A percentile compares a stretch with the other conserved stretches of the same genome.
Conservation (phyloP, 805 yeast genomes). For the Saccharomycopsis amapae region DNA sequence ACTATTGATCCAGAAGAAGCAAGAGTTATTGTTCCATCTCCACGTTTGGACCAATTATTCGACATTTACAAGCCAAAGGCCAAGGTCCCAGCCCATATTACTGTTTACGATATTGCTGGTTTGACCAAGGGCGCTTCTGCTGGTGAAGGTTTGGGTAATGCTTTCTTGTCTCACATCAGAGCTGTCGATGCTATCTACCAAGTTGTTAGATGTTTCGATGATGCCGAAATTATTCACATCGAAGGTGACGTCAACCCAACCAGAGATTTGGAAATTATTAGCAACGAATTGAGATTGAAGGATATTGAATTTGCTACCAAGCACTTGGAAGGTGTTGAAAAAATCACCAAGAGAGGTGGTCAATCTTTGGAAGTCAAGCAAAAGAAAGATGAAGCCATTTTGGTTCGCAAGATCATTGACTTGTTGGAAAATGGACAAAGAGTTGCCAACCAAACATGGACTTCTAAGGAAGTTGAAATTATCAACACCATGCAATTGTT, state of each 20-base stretch:
- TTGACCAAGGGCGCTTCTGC: slow-evolving; percentile 93
- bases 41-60: slow-evolving; percentile 72
- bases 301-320: slow-evolving; percentile 93
- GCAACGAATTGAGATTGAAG: slow-evolving; percentile 87
- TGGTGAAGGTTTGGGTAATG: slow-evolving; percentile 98
- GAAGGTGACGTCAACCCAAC: slow-evolving; percentile 95
- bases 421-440: slow-evolving; percentile 79
- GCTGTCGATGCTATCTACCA: slow-evolving; percentile 98
- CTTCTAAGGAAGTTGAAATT: slow-evolving; percentile 81
- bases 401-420: slow-evolving; percentile 66
- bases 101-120: slow-evolving; percentile 96
- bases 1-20: slow-evolving; percentile 99
- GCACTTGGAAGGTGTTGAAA: slow-evolving; percentile 70
- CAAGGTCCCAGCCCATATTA: slow-evolving; percentile 85
- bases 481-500: slow-evolving; percentile 81
- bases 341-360: slow-evolving; percentile 80
- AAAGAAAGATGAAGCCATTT: slow-evolving; percentile 76
- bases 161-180: slow-evolving; percentile 91
- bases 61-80: slow-evolving; percentile 75
- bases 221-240: slow-evolving; percentile 94
- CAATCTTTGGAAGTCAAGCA: slow-evolving; percentile 84
- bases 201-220: slow-evolving; percentile 96
- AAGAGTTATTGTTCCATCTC: slow-evolving; percentile 87
- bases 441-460: slow-evolving; percentile 83
- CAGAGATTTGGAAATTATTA: slow-evolving; percentile 88